Evolutionary conservation across 352 stramenopile species (phyloP).

Genomic region (Globisporangium cederbergense): DNA sequence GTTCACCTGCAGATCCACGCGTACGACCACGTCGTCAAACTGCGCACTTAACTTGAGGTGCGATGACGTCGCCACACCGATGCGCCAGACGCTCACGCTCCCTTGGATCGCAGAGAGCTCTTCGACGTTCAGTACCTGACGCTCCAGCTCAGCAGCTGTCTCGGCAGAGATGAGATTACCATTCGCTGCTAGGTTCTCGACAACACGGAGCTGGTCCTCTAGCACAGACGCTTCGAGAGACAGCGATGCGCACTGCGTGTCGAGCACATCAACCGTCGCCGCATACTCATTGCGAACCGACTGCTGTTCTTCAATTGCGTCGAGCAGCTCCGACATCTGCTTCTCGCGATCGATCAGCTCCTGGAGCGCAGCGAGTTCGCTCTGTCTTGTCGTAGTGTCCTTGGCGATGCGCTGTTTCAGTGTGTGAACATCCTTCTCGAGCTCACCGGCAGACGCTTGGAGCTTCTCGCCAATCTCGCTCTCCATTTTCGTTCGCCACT

Average conservation of each 20-base stretch:
- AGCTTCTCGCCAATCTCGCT: conserved; percentile 40
- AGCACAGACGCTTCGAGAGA: conserved; percentile 67
- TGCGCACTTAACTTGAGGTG: conserved; percentile 39
- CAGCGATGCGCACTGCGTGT: conserved; percentile 56
- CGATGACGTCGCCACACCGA: conserved; percentile 41
- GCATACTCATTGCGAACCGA: conserved; percentile 57
- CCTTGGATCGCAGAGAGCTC: conserved; percentile 56
- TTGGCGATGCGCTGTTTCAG: conserved; percentile 38
- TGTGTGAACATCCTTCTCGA: conserved; percentile 41
- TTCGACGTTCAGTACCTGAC: conserved; percentile 44
- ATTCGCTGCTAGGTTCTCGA: conserved; percentile 36
- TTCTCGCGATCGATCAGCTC: conserved; percentile 71
- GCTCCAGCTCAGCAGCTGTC: conserved; percentile 32
- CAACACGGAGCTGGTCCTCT: conserved; percentile 51
- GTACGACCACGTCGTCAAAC: conserved; percentile 49
- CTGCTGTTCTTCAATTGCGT: conserved; percentile 81
- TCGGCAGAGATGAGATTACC: conserved; percentile 15
- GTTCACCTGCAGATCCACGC: conserved; percentile 39
- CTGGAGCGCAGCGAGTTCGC: conserved; percentile 52
- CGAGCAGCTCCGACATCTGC: conserved; percentile 61
- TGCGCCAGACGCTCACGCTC: conserved; percentile 44
- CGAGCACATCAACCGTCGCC: conserved; percentile 46
- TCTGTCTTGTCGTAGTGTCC: conserved; percentile 39
- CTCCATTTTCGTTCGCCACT: conserved; percentile 64
- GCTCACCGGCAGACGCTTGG: conserved; percentile 24